Evolutionary conservation across 345 rosid genomes (phyloP).

Genomic region (Rhodomyrtus tomentosa): DNA sequence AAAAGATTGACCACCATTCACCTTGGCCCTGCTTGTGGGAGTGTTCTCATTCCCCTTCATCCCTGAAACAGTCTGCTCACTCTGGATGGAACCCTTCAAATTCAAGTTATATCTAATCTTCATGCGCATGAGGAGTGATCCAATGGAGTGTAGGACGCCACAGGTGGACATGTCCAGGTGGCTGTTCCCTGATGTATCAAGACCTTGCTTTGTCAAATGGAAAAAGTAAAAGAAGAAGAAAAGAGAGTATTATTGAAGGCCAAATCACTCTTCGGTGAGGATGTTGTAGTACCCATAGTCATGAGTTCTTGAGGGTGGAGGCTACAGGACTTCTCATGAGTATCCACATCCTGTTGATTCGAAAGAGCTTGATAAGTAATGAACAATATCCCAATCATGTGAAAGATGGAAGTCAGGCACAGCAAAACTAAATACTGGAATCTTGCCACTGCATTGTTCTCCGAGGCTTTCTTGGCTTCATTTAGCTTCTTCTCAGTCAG

Average conservation of each 20-base stretch:
- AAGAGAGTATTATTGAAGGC: not conserved
- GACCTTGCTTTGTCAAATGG: not conserved
- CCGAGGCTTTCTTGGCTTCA: slow-evolving; percentile 64
- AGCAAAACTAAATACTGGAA: not conserved
- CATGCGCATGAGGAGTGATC: slow-evolving; percentile 90
- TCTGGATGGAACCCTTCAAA: slow-evolving; percentile 40
- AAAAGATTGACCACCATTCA: not conserved
- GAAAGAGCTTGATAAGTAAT: not conserved
- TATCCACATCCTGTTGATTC: slow-evolving; percentile 46
- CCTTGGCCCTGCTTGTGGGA: slow-evolving; percentile 75
- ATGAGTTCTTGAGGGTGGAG: not conserved
- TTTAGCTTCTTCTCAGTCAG: slow-evolving; percentile 54
- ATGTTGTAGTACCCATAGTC: not conserved
- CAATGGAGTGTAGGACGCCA: slow-evolving; percentile 78
- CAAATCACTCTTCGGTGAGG: not conserved
- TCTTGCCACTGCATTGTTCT: slow-evolving; percentile 43
- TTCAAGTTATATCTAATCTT: slow-evolving; percentile 45
- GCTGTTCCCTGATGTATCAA: slow-evolving; percentile 26
- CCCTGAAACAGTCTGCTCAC: slow-evolving; percentile 53
- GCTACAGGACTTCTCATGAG: not conserved
- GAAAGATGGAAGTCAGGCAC: not conserved
- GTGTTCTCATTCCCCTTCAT: slow-evolving; percentile 41
- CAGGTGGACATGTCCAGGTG: slow-evolving; percentile 64
- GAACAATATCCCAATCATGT: not conserved
- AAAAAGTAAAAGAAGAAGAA: too few species aligned